Base-by-base conservation (phyloP, 1,139 yeast genomes). In the Lodderomyces orthopsilosis region DNA sequence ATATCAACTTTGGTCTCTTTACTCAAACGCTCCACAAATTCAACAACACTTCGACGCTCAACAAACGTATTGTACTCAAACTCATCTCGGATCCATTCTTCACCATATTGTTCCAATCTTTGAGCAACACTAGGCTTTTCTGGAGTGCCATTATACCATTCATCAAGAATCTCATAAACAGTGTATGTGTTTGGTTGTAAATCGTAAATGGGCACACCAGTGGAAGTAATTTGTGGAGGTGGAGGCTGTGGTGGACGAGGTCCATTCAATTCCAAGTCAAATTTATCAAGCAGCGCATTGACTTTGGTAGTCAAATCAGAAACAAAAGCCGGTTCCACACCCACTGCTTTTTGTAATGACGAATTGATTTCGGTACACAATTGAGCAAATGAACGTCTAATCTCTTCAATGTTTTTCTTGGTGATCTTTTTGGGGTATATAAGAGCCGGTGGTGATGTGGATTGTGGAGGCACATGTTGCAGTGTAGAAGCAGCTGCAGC, bases 141-240 rank as follows among this genome's bases (percentile, higher is more conserved):
- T 21, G 51, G 49, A 6, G 38, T 43, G 19, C 28, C 38, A 19
- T 42, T 45, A 34, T 41, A 48, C 55, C 55, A 52, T 44, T 52
- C 55, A 41, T 52, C 53, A 24, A 49, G 14, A n/a, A 52, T 52
- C 40, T 51, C 53, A 43, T 51, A 51, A 19, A 52, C 52, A 1
- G 53, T 48, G 33, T 35, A 43, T 14, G 49, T 42, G n/a, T 51
- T 47, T 37, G 50, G 51, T 35, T 52, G 50, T 42, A 52, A 41
- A 32, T 47, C 53, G 14, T 50, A 41, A n/a, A 42, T 46, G 14
- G 55, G 54, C 1, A 44, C 30, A 10, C 42, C 44, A 13, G 30
- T 26, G 6, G 10, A 17, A 14, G 38, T 19, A 12, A 15, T 14
- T 27, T 22, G 37, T 24, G 36, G 42, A 24, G 37, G 42, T 27